These are phyloP conservation scores for Isabelozyma heimii DNA, from an alignment of 805 yeast species.

Conservation along the genomic window DNA sequence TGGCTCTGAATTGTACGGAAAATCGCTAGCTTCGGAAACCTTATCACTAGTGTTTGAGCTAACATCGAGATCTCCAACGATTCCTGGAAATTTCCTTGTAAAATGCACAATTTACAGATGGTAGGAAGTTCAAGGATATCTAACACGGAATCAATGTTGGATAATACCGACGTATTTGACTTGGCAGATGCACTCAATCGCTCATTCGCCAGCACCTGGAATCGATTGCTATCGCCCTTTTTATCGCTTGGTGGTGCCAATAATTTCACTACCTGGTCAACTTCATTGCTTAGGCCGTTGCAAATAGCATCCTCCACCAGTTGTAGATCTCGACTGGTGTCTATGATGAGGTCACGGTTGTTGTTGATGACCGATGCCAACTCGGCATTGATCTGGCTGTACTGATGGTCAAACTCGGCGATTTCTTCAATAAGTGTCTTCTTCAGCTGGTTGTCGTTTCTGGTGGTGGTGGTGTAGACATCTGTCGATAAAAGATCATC, in stretches of 20 bases:
- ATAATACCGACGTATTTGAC: constrained; percentile 38
- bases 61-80: constrained; percentile 81
- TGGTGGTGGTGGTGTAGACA: constrained; percentile 37
- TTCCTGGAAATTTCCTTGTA: constrained; percentile 83
- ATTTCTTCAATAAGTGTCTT: constrained; percentile 61
- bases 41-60: constrained; percentile 61
- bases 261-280: constrained; percentile 5
- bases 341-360: constrained; percentile 47
- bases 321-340: constrained; percentile 31
- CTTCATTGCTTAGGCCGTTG: constrained; percentile 11
- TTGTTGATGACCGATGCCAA: constrained; percentile 39
- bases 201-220: constrained; percentile 19
- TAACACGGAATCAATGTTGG: constrained; percentile 66
- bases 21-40: constrained; percentile 62
- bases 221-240: constrained; percentile 4
- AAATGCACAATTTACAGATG: constrained; percentile 76
- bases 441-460: constrained; percentile 6
- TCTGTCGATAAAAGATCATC: constrained; percentile 48
- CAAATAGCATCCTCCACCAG: constrained; percentile 23
- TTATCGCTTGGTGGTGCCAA: constrained; percentile 5
- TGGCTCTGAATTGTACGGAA: constrained; percentile 49
- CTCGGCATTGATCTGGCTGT: constrained; percentile 45
- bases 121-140: constrained; percentile 85
- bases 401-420: constrained; percentile 66
- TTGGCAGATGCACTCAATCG: constrained; percentile 16